phyloP scores from a whole-genome alignment of 768 basidiomycete genomes.

The Leccinum ochraceum region DNA sequence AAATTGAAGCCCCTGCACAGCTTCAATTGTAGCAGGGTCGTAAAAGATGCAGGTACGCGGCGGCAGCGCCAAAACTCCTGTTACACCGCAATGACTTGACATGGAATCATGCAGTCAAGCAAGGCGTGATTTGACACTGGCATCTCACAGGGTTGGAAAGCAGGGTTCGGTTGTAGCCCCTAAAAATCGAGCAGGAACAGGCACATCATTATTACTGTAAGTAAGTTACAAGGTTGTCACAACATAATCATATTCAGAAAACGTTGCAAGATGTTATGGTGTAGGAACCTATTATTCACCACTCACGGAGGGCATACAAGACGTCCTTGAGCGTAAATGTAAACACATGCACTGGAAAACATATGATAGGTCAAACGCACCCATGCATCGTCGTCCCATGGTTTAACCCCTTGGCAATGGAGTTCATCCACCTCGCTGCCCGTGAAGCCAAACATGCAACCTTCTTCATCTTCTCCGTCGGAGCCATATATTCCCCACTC shows the following conservation, averaged over 20 bases:
- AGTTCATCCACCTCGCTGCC: background rate
- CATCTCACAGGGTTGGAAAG: background rate
- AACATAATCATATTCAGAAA: background rate
- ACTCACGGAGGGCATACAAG: conserved; percentile 5
- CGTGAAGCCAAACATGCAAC: background rate
- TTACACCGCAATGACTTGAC: background rate
- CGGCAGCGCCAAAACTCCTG: background rate
- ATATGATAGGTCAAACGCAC: conserved; percentile 25
- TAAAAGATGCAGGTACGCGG: background rate
- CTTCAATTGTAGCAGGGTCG: background rate
- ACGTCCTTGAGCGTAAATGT: conserved; percentile 15
- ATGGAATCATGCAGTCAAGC: background rate
- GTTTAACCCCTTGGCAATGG: conserved; percentile 31
- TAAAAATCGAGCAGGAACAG: background rate
- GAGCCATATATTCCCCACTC: background rate
- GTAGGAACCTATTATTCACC: background rate
- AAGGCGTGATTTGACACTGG: background rate
- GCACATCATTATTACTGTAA: background rate
- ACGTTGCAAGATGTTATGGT: background rate
- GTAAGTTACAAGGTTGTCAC: background rate
- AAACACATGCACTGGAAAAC: background rate
- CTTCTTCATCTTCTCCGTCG: background rate
- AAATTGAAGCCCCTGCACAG: background rate
- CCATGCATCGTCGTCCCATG: conserved; percentile 46
- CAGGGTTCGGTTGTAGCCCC: background rate